Conservation (phyloP, 83 land plant species). For the Picea mariana region DNA sequence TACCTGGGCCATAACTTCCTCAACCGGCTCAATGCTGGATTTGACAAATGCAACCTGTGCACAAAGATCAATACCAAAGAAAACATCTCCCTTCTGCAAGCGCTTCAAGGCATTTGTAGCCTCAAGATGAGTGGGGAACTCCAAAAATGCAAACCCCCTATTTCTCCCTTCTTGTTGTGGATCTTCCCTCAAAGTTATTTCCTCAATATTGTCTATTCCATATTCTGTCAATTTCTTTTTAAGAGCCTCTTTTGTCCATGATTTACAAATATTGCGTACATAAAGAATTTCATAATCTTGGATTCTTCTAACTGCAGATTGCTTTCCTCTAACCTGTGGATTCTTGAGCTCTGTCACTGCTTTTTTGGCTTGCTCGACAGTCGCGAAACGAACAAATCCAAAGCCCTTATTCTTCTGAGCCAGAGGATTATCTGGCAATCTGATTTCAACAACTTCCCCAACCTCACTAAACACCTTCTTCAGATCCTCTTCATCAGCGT, state of each 20-base stretch:
- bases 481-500: too few species aligned
- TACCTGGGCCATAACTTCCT: conserved; percentile 57
- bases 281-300: too few species aligned
- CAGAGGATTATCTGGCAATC: too few species aligned
- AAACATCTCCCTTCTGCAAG: conserved; percentile 39
- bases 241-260: conserved; percentile 1
- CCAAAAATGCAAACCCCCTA: conserved; percentile 65
- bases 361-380: too few species aligned
- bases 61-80: conserved; percentile 40
- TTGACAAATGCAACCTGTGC: conserved; percentile 55
- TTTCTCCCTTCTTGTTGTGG: conserved; percentile 46
- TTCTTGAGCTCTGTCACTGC: too few species aligned
- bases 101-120: conserved; percentile 51
- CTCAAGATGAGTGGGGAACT: conserved; percentile 46
- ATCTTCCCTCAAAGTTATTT: conserved; percentile 52
- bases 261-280: too few species aligned
- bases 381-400: too few species aligned
- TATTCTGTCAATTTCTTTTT: conserved; percentile 33
- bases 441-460: too few species aligned
- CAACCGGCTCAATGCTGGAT: conserved; percentile 47
- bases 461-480: too few species aligned
- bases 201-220: conserved; percentile 48
- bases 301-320: too few species aligned
- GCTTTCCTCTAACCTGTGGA: too few species aligned
- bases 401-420: too few species aligned